Percentiles rank a stretch among this genome's conserved stretches.
Conservation (phyloP, 2,329 filamentous ascomycete species). For the Plenodomus tracheiphilus region DNA sequence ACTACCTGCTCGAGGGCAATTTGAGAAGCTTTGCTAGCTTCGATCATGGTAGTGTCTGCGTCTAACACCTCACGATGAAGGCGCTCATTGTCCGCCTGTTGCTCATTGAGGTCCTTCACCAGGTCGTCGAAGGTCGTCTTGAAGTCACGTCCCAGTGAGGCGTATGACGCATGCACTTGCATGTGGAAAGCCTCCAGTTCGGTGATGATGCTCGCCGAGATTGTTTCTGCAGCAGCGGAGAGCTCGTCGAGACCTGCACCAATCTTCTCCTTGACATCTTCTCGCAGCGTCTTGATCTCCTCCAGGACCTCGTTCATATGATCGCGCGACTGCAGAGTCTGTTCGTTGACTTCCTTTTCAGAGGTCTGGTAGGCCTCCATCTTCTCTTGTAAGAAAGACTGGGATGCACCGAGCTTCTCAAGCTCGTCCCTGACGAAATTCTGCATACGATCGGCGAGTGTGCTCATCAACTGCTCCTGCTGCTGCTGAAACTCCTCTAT, state of each 20-base stretch:
- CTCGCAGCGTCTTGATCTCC: constrained; percentile 86
- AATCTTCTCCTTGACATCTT: constrained; percentile 84
- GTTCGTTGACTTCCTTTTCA: constrained; percentile 67
- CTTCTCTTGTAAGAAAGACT: constrained; percentile 71
- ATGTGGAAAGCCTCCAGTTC: constrained; percentile 84
- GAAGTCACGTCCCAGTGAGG: constrained; percentile 80
- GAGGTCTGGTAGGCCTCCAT: constrained; percentile 68
- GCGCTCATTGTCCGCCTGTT: constrained; percentile 74
- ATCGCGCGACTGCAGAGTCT: constrained; percentile 71
- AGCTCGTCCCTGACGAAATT: constrained; percentile 77
- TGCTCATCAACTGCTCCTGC: constrained; percentile 71
- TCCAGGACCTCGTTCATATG: constrained; percentile 91
- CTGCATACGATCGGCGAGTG: constrained; percentile 72
- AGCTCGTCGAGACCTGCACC: constrained; percentile 83
- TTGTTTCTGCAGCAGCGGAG: constrained; percentile 81
- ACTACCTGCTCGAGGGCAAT: constrained; percentile 69
- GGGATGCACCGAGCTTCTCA: constrained; percentile 69
- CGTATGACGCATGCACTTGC: constrained; percentile 81
- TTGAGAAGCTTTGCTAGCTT: constrained; percentile 69
- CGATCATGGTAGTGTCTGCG: constrained; percentile 69
- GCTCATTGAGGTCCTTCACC: constrained; percentile 71
- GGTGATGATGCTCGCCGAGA: constrained; percentile 83
- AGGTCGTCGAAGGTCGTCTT: constrained; percentile 83
- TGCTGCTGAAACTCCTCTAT: constrained; percentile 72
- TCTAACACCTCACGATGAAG: constrained; percentile 72